Percentiles rank a stretch among this genome's conserved stretches.
phyloP scores from a whole-genome alignment of 2,329 filamentous ascomycete genomes.

The Parafenestella ontariensis region DNA sequence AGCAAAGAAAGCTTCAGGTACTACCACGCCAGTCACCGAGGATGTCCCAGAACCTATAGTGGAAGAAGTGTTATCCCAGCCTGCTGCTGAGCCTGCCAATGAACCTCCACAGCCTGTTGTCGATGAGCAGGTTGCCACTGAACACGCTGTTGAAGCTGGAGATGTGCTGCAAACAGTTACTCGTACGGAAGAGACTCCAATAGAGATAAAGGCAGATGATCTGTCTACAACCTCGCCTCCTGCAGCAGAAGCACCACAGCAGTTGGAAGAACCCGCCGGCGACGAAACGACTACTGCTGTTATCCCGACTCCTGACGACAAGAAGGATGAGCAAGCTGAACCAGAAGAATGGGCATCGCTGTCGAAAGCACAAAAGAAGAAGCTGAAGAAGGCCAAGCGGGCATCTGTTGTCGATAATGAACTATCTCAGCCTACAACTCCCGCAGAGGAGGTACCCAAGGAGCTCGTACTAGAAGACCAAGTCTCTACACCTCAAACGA shows the following conservation, averaged over 20 bases:
- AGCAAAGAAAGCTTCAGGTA: slow-evolving; percentile 21
- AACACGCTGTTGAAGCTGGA: neutral
- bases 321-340: slow-evolving; percentile 6
- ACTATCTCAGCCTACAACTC: slow-evolving; percentile 14
- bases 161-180: neutral
- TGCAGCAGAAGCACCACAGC: neutral
- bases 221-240: slow-evolving; percentile 8
- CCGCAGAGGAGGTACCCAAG: slow-evolving; percentile 9
- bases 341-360: slow-evolving; percentile 20
- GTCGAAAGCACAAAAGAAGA: slow-evolving; percentile 39
- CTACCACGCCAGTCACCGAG: slow-evolving; percentile 3
- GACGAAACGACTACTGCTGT: neutral
- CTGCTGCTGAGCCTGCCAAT: neutral
- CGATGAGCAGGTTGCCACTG: neutral
- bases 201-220: slow-evolving; percentile 8
- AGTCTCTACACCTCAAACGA: neutral
- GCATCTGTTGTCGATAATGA: slow-evolving; percentile 21
- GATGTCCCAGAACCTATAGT: slow-evolving; percentile 9
- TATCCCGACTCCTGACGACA: neutral
- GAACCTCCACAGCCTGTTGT: neutral
- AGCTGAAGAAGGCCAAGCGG: slow-evolving; percentile 38
- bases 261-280: neutral
- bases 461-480: slow-evolving; percentile 8
- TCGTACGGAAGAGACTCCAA: neutral
- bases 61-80: neutral